Evolutionary conservation across 257 asterid genomes (phyloP).

Genomic region (Capsicum pubescens): DNA sequence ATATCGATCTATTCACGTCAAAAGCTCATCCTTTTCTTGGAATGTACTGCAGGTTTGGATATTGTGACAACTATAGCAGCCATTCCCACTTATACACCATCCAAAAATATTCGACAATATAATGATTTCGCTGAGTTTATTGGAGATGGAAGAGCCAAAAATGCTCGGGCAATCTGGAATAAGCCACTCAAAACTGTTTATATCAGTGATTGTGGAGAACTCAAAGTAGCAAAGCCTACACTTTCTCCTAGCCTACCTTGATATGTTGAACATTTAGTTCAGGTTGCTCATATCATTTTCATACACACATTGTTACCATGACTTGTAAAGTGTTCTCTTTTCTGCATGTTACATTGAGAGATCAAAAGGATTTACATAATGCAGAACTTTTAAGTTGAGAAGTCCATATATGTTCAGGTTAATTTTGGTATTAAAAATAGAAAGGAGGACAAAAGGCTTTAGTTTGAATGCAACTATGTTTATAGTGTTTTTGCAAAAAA

Average conservation of each 20-base stretch:
- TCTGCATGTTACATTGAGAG: slow-evolving; percentile 22
- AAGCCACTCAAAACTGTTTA: slow-evolving; percentile 79
- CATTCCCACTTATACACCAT: slow-evolving; percentile 78
- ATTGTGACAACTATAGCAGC: slow-evolving; percentile 75
- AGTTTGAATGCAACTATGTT: not conserved
- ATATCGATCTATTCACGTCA: not conserved
- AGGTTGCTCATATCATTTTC: not conserved
- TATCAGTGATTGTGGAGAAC: slow-evolving; percentile 78
- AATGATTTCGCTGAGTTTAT: slow-evolving; percentile 83
- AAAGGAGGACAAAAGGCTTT: not conserved
- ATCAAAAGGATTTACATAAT: slow-evolving; percentile 3
- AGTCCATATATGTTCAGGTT: not conserved
- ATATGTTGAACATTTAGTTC: not conserved
- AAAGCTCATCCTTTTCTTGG: not conserved
- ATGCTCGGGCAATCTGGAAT: slow-evolving; percentile 85
- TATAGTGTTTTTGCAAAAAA: too few species aligned
- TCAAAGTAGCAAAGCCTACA: slow-evolving; percentile 72
- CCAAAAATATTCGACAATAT: slow-evolving; percentile 69
- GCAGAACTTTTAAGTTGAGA: slow-evolving; percentile 9
- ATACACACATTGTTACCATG: not conserved
- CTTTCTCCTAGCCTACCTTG: slow-evolving; percentile 80
- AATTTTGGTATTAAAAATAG: not conserved
- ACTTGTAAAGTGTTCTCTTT: slow-evolving; percentile 3
- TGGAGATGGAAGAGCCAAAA: slow-evolving; percentile 91
- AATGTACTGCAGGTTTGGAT: slow-evolving; percentile 61